phyloP scores from a whole-genome alignment of 176 grass and related monocot species.

The Thinopyrum elongatum region DNA sequence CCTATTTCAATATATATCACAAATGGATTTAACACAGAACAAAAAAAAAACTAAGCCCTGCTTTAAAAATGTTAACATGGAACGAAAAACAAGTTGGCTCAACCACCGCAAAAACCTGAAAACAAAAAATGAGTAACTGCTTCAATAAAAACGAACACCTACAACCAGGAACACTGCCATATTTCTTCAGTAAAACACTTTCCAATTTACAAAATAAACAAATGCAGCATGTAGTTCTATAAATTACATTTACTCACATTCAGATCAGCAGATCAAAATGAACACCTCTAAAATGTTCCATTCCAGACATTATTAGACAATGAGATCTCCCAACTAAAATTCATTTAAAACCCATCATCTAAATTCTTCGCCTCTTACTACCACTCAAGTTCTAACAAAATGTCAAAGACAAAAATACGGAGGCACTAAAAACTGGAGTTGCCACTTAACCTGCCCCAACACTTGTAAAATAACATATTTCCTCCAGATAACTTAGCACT shows the following conservation, averaged over 20 bases:
- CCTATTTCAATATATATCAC: conserved; percentile 79
- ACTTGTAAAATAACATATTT: too few species aligned
- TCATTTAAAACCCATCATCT: not conserved
- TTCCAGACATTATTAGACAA: not conserved
- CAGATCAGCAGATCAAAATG: conserved; percentile 18
- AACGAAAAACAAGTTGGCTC: not conserved
- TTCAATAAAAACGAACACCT: not conserved
- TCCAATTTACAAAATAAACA: not conserved
- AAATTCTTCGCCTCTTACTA: not conserved
- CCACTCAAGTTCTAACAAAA: not conserved
- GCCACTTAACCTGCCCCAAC: not conserved
- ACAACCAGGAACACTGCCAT: not conserved
- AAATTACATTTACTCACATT: not conserved
- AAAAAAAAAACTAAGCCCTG: conserved; percentile 14
- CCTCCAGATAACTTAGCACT: too few species aligned
- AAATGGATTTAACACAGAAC: conserved; percentile 62
- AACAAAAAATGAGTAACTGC: not conserved
- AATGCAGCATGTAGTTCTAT: not conserved
- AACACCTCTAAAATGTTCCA: not conserved
- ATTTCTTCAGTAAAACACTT: conserved; percentile 19
- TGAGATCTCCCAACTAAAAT: not conserved
- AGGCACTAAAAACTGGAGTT: not conserved
- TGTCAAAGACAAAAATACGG: not conserved
- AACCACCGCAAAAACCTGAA: not conserved
- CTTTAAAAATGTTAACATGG: not conserved